phyloP scores from a whole-genome alignment of 495 filamentous ascomycete genomes.

The Chaetomium fimeti region DNA sequence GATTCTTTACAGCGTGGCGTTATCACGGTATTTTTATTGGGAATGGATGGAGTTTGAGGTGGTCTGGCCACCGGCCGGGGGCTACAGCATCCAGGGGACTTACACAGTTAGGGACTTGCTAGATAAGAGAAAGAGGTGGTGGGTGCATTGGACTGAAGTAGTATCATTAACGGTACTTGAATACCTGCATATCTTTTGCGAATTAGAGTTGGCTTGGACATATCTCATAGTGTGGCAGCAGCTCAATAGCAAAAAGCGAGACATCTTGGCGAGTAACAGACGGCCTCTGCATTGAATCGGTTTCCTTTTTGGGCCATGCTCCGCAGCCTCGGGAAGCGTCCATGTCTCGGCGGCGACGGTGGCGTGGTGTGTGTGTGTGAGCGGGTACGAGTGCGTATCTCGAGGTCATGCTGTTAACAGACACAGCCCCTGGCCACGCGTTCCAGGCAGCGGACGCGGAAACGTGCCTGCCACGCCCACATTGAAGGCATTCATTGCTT shows the following conservation, averaged over 20 bases:
- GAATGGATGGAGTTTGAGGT: constrained; percentile 2
- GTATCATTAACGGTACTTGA: not conserved
- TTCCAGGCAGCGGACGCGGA: not conserved
- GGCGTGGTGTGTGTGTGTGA: not conserved
- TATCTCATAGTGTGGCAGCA: not conserved
- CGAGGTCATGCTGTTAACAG: not conserved
- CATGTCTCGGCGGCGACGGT: not conserved
- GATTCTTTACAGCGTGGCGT: constrained; percentile 28
- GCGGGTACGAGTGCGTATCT: not conserved
- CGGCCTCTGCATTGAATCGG: not conserved
- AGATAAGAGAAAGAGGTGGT: not conserved
- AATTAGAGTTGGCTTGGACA: not conserved
- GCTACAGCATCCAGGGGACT: not conserved
- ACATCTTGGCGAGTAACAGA: not conserved
- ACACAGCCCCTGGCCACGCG: not conserved
- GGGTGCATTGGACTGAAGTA: constrained; percentile 1
- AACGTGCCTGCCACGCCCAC: too few species aligned
- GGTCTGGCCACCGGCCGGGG: not conserved
- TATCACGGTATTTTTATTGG: constrained; percentile 2
- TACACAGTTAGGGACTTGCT: not conserved
- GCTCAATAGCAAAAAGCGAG: too few species aligned
- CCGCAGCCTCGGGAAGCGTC: too few species aligned
- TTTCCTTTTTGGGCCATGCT: too few species aligned
- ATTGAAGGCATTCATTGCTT: too few species aligned
- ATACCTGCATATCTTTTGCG: constrained; percentile 12